Evolutionary conservation across 2,329 filamentous ascomycete species (phyloP), one percentile per base, ranked within the genome.

Genomic region (Colletotrichum costaricense): DNA sequence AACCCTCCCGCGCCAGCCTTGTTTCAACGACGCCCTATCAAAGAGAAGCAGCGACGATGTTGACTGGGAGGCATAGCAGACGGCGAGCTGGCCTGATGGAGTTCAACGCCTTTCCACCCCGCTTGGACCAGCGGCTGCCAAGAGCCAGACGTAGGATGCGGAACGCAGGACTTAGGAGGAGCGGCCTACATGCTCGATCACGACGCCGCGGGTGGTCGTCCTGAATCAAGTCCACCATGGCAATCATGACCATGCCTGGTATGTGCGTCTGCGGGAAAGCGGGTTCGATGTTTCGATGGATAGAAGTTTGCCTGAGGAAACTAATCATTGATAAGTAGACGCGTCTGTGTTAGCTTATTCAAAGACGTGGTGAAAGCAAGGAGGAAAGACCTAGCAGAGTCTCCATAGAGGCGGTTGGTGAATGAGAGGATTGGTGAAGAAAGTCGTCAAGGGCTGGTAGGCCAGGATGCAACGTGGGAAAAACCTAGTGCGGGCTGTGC

Each of bases 391-490:
- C 33, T 56, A 49, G 66, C 35, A n/a, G 12, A 16, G 46, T 55
- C 46, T 60, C 65, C 52, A 54, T 63, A 64, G 42, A 42, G 52
- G 46, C 49, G n/a, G 28, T 52, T 22, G 46, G 30, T 58, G 24
- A 49, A 26, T 46, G 38, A 69, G 38, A 38, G 60, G 52, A 63
- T 24, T 55, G 46, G 42, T 60, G 70, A 73, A 60, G 70, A 73
- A 70, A 69, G 70, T 73, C 59, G 60, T 65, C 28, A 60, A 70
- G 42, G 42, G 67, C 69, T 59, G 60, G 49, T 65, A 33, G 49
- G 70, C 70, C 26, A 70, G 70, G 70, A 70, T 73, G 67, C 70
- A 73, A 73, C 70, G 70, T 73, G 70, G 70, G 26, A 30, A 73
- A 64, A 72, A 56, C 60, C 35, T 70, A 57, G 70, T n/a, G 70